Evolutionary conservation across 805 yeast species (phyloP), one percentile per base, ranked within the genome.

Genomic region (Nakazawaea pomicola): DNA sequence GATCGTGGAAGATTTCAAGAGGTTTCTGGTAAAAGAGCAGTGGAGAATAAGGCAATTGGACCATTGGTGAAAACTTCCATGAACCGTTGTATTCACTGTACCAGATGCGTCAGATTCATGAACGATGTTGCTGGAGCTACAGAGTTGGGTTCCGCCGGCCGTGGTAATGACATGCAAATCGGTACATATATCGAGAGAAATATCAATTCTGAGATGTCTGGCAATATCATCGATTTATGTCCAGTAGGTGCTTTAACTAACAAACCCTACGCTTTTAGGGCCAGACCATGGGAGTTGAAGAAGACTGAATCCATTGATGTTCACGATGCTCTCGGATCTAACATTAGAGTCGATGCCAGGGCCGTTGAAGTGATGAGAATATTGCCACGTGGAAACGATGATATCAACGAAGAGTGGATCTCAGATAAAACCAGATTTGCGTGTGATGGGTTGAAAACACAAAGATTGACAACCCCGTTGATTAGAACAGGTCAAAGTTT

Each of bases 41-140:
- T 83, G 34, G 95, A 86, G 66, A 88, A 86, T 70, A 87, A 87
- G 66, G 88, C 90, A 46, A 76, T 86, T 60, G 95, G 95, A 30
- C 95, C 95, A 2, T 71, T 86, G 54, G 83, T 86, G 57, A 86
- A 86, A 67, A 86, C 95, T 32, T 81, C 89, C 33, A 86, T 86
- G 95, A 86, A 87, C 68, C 76, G 95, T 62, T 86, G 95, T 65
- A 86, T 86, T 56, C 95, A 86, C 64, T 86, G 95, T 69, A 86
- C 95, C 23, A 74, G 95, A 59, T 86, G 95, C 71, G 89, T 86
- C 17, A 78, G 95, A 56, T 86, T 86, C 65, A 70, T 89, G 71
- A 86, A 87, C 63, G 95, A 86, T 57, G 83, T 86, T 47, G 95
- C 95, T 29, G 95, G 95, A 49, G 93, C 95, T 29, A 88, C 95